Evolutionary conservation across 345 rosid species (phyloP).

Genomic region (Barbarea vulgaris): DNA sequence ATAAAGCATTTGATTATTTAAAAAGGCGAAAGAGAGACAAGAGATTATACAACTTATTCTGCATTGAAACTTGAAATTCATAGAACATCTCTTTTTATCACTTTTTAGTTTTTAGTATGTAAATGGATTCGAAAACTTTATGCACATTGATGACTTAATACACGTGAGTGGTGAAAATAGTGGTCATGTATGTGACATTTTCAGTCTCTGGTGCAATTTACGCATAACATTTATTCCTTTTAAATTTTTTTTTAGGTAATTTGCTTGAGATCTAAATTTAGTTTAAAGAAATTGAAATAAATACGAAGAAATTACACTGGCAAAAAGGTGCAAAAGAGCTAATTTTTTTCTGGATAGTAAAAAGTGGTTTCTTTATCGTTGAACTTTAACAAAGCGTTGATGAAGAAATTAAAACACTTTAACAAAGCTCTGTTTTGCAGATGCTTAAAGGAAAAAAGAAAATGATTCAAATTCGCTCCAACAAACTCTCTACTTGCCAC

Average conservation of each 20-base stretch:
- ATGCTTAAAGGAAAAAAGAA: conserved; percentile 39
- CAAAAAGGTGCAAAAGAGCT: conserved; percentile 7
- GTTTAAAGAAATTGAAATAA: neutral
- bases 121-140: conserved; percentile 23
- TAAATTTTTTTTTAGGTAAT: neutral
- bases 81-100: conserved; percentile 5
- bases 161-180: conserved; percentile 31
- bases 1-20: neutral
- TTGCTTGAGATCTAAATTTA: conserved; percentile 10
- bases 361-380: conserved; percentile 24
- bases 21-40: neutral
- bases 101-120: neutral
- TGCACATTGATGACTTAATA: conserved; percentile 33
- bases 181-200: conserved; percentile 26
- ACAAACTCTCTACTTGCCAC: conserved; percentile 19
- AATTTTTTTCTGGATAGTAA: conserved; percentile 10
- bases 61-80: conserved; percentile 17
- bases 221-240: conserved; percentile 20
- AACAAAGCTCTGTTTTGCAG: conserved; percentile 25
- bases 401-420: neutral
- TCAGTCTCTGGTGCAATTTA: conserved; percentile 14
- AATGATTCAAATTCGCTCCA: conserved; percentile 34
- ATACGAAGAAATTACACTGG: conserved; percentile 1
- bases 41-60: neutral
- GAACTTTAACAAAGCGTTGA: conserved; percentile 20